phyloP scores from a whole-genome alignment of 106 monocot genomes.

The Acanthochlamys bracteata region DNA sequence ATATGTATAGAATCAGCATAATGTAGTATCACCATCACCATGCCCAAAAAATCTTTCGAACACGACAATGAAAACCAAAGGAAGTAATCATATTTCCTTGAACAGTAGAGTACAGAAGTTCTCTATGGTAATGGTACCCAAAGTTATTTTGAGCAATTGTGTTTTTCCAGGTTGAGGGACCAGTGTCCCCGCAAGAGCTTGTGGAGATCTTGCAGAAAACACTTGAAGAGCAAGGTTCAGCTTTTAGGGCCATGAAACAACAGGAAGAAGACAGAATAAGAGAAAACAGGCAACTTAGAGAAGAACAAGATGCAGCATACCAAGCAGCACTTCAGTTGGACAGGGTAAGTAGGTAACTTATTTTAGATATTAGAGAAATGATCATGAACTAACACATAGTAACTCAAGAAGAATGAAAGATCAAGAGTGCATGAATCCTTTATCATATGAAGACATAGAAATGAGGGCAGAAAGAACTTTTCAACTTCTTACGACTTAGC shows the following conservation, averaged over 20 bases:
- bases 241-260: slow-evolving; percentile 11
- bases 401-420: no score
- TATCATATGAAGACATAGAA: no score
- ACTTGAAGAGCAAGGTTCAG: slow-evolving; percentile 22
- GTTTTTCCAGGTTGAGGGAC: slow-evolving; percentile 22
- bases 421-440: no score
- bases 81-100: not conserved
- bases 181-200: slow-evolving; percentile 23
- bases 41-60: no score
- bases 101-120: not conserved
- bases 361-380: no score
- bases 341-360: slow-evolving; percentile 17
- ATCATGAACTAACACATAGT: no score
- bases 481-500: no score
- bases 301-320: slow-evolving; percentile 24
- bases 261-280: slow-evolving; percentile 15
- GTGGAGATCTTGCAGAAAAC: slow-evolving; percentile 28
- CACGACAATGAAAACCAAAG: no score
- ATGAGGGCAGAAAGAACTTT: no score
- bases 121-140: not conserved
- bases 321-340: slow-evolving; percentile 16
- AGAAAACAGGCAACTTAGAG: slow-evolving; percentile 8
- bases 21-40: no score
- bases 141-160: not conserved
- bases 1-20: no score